phyloP scores from a whole-genome alignment of 202 grass and related monocot genomes.

The Zoysia matrella region DNA sequence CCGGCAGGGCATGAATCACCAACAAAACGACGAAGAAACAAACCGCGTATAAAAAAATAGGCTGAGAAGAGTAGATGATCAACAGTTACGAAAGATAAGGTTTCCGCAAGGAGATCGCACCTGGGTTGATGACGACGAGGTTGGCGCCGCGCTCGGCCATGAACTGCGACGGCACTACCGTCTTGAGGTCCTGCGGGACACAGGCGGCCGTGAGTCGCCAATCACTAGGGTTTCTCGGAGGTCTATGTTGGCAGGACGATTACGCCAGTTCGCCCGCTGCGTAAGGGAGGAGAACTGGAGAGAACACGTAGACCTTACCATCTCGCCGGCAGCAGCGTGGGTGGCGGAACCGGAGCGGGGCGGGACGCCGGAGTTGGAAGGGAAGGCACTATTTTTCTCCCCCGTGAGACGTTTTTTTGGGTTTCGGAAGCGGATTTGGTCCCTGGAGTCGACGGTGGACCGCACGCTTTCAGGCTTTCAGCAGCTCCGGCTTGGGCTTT shows the following conservation, averaged over 20 bases:
- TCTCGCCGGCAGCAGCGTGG: too few species aligned
- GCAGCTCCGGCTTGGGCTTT: too few species aligned
- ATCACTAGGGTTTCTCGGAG: constrained; percentile 44
- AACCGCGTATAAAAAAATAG: neutral
- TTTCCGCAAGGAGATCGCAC: constrained; percentile 38
- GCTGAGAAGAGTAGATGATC: neutral
- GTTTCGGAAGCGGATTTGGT: too few species aligned
- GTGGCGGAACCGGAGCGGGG: too few species aligned
- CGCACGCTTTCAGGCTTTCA: too few species aligned
- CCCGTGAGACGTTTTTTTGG: too few species aligned
- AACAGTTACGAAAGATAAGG: constrained; percentile 16
- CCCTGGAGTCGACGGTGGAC: too few species aligned
- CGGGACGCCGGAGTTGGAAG: too few species aligned
- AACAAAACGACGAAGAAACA: neutral
- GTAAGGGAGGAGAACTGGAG: too few species aligned
- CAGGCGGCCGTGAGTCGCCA: neutral
- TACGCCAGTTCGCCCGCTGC: too few species aligned
- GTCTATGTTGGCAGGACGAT: neutral
- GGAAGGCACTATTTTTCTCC: too few species aligned
- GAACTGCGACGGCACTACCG: constrained; percentile 89
- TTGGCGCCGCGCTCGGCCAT: constrained; percentile 85
- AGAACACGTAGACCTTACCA: too few species aligned
- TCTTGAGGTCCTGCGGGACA: constrained; percentile 75
- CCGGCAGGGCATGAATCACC: neutral
- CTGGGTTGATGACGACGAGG: constrained; percentile 96